Conservation (phyloP, 2,329 filamentous ascomycete species). For the Fusarium vanettenii region DNA sequence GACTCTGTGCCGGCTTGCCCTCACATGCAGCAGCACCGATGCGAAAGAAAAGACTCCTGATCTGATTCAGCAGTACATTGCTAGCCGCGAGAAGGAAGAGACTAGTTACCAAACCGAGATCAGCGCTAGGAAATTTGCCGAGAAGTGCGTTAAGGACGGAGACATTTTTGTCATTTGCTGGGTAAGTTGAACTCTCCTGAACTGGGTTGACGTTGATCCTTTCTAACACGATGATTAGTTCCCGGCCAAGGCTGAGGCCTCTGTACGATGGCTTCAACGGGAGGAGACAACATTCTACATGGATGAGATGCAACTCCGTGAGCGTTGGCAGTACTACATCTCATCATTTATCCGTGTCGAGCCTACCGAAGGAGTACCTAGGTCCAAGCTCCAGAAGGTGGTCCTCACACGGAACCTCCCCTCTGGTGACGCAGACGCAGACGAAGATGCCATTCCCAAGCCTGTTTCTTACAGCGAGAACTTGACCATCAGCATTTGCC, state of each 20-base stretch:
- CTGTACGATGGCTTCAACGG: conserved; percentile 76
- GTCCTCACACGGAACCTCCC: conserved; percentile 80
- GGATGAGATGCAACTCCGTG: conserved; percentile 85
- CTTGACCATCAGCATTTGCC: conserved; percentile 77
- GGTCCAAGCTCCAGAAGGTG: conserved; percentile 73
- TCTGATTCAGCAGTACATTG: conserved; percentile 87
- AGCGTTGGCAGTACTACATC: conserved; percentile 95
- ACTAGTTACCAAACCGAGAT: conserved; percentile 93
- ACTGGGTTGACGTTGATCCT: neutral
- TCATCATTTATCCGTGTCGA: conserved; percentile 91
- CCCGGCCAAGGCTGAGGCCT: conserved; percentile 75
- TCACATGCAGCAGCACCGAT: conserved; percentile 86
- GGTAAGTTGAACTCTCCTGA: conserved; percentile 69
- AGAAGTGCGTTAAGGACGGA: conserved; percentile 91
- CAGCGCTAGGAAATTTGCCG: conserved; percentile 88
- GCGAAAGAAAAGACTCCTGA: conserved; percentile 94
- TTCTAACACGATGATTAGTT: conserved; percentile 63
- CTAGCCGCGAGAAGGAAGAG: conserved; percentile 82
- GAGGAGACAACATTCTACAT: conserved; percentile 85
- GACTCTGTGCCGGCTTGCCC: conserved; percentile 82
- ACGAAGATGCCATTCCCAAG: conserved; percentile 72
- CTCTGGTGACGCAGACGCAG: conserved; percentile 68
- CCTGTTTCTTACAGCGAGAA: conserved; percentile 73
- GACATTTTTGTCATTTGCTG: conserved; percentile 92
- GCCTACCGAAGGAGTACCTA: conserved; percentile 82